These are phyloP conservation scores for Ustilago vetiveriae DNA, from an alignment of 1,284 basidiomycete species.

Conservation along the genomic window DNA sequence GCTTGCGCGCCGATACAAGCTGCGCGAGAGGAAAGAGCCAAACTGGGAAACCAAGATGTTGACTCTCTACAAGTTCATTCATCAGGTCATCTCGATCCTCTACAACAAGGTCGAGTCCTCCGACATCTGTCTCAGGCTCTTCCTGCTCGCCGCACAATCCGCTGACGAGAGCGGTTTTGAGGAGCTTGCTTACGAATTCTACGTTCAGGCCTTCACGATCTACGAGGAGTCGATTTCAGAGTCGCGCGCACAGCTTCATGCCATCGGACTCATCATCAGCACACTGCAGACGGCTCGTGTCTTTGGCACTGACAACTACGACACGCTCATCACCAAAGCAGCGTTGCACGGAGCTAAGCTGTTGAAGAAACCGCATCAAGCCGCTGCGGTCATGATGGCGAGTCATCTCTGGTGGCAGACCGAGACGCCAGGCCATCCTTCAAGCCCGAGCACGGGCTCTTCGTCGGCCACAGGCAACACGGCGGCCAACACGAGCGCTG, in stretches of 20 bases:
- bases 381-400: constrained; percentile 65
- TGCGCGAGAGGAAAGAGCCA: constrained; percentile 46
- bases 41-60: constrained; percentile 63
- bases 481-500: constrained; percentile 26
- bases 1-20: constrained; percentile 64
- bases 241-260: constrained; percentile 63
- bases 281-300: constrained; percentile 61
- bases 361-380: constrained; percentile 66
- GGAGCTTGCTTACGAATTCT: constrained; percentile 65
- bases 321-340: constrained; percentile 65
- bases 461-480: constrained; percentile 42
- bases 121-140: constrained; percentile 61
- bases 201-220: constrained; percentile 65
- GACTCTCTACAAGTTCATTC: constrained; percentile 64
- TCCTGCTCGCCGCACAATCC: constrained; percentile 61
- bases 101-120: constrained; percentile 65
- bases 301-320: constrained; percentile 64
- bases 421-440: constrained; percentile 41
- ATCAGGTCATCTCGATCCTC: constrained; percentile 63
- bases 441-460: constrained; percentile 14
- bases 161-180: constrained; percentile 65
- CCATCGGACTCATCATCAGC: constrained; percentile 61
- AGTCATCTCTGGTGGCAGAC: constrained; percentile 67
- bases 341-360: constrained; percentile 64
- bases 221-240: constrained; percentile 67